phyloP scores from a whole-genome alignment of 2,329 filamentous ascomycete species.

The Fusarium anguioides region DNA sequence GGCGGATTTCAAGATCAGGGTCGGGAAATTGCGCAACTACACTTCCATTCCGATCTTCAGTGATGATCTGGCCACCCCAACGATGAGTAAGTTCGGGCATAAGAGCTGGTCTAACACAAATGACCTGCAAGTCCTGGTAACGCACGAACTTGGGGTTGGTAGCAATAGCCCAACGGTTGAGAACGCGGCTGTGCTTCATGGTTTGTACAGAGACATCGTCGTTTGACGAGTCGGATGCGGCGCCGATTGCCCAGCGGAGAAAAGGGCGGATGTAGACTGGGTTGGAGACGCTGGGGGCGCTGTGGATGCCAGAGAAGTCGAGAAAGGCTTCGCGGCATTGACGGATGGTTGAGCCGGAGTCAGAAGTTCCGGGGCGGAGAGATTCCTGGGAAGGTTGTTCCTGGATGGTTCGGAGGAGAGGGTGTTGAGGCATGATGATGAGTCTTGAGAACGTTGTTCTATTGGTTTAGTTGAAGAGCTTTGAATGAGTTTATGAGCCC shows the following conservation, averaged over 20 bases:
- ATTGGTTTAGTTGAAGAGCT: too few relatives aligned
- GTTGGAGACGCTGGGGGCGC: not conserved
- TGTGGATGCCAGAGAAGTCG: too few relatives aligned
- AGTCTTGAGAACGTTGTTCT: too few relatives aligned
- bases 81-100: not conserved
- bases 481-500: too few relatives aligned
- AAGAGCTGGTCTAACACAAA: not conserved
- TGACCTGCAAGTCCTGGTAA: not conserved
- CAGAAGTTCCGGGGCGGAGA: too few relatives aligned
- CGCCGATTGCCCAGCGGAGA: not conserved
- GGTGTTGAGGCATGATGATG: too few relatives aligned
- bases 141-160: fast-evolving
- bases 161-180: not conserved
- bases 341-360: too few relatives aligned
- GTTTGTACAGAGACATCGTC: not conserved
- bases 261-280: not conserved
- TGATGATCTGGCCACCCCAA: not conserved
- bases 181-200: not conserved
- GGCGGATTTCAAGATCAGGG: not conserved
- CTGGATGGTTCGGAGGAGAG: too few relatives aligned
- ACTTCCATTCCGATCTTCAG: not conserved
- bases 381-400: too few relatives aligned
- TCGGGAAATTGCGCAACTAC: fast-evolving
- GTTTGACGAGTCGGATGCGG: not conserved
- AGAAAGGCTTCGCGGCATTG: too few relatives aligned